These are phyloP conservation scores for Solanum sitiens DNA, from an alignment of 257 asterid species.

Conservation along the genomic window DNA sequence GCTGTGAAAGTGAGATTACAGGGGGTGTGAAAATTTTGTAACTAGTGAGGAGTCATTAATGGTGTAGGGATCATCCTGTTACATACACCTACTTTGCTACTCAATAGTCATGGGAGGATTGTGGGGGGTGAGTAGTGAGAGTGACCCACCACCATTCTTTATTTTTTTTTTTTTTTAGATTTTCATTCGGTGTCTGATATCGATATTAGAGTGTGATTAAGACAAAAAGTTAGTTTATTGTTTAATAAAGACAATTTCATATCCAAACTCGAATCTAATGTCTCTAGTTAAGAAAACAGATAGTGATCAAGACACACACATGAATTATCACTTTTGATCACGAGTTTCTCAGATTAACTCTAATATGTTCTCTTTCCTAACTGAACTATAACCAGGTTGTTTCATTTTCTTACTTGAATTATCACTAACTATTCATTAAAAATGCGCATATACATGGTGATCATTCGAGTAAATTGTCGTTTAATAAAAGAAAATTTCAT, in stretches of 20 bases:
- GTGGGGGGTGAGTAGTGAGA: slow-evolving; percentile 9
- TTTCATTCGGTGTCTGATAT: fast-evolving
- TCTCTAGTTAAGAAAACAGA: not conserved
- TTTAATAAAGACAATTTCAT: not conserved
- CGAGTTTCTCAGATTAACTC: not conserved
- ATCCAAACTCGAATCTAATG: not conserved
- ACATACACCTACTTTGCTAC: slow-evolving; percentile 11
- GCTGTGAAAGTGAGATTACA: slow-evolving; percentile 22
- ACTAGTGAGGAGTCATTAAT: slow-evolving; percentile 5
- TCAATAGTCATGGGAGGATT: slow-evolving; percentile 2
- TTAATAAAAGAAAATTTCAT: not conserved
- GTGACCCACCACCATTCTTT: slow-evolving; percentile 25
- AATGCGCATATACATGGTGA: not conserved
- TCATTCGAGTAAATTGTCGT: not conserved
- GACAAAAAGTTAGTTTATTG: fast-evolving
- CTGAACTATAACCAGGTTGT: not conserved
- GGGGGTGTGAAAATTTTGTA: slow-evolving; percentile 6
- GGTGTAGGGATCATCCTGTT: slow-evolving; percentile 7
- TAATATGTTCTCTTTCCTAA: too few species aligned
- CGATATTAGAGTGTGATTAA: fast-evolving
- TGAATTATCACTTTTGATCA: not conserved
- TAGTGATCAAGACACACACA: not conserved
- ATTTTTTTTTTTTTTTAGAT: not conserved
- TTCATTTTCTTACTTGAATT: fast-evolving
- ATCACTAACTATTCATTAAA: not conserved